phyloP scores from a whole-genome alignment of 768 basidiomycete species.

The Termitomyces sp. region DNA sequence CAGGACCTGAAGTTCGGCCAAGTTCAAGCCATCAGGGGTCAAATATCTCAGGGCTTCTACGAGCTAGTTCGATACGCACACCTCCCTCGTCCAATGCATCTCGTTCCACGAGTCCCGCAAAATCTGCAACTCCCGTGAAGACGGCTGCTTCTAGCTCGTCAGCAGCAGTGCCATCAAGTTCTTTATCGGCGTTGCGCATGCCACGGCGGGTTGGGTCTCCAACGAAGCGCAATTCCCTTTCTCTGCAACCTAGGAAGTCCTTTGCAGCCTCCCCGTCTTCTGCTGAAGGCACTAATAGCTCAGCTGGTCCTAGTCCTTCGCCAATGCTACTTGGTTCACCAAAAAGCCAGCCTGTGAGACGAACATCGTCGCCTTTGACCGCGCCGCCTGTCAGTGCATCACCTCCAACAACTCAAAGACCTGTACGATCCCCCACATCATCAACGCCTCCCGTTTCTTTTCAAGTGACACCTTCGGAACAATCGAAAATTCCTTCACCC shows the following conservation, averaged over 20 bases:
- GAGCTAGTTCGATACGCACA: slow-evolving; percentile 32
- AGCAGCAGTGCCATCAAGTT: slow-evolving; percentile 13
- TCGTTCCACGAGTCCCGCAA: slow-evolving; percentile 62
- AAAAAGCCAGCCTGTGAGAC: slow-evolving; percentile 19
- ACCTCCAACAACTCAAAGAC: slow-evolving; percentile 14
- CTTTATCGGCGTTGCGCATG: slow-evolving; percentile 15
- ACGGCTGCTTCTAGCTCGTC: slow-evolving; percentile 20
- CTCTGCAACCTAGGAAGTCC: slow-evolving; percentile 46
- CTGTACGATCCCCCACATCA: slow-evolving; percentile 15
- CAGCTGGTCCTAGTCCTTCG: slow-evolving; percentile 24
- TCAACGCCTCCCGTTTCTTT: slow-evolving; percentile 15
- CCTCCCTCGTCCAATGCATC: slow-evolving; percentile 44
- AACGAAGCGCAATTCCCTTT: slow-evolving; percentile 46
- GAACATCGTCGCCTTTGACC: slow-evolving; percentile 35
- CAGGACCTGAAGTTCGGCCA: slow-evolving; percentile 24
- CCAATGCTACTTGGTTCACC: slow-evolving; percentile 19
- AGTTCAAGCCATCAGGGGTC: slow-evolving; percentile 54
- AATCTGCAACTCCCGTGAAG: slow-evolving; percentile 22
- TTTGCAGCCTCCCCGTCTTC: slow-evolving; percentile 39
- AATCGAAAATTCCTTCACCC: slow-evolving; percentile 19
- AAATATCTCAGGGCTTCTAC: slow-evolving; percentile 40
- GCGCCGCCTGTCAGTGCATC: slow-evolving; percentile 24
- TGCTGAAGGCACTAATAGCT: slow-evolving; percentile 26
- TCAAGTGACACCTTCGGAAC: slow-evolving; percentile 17
- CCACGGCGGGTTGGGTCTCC: slow-evolving; percentile 41